phyloP scores from a whole-genome alignment of 495 filamentous ascomycete species.

The Neurospora sp. region DNA sequence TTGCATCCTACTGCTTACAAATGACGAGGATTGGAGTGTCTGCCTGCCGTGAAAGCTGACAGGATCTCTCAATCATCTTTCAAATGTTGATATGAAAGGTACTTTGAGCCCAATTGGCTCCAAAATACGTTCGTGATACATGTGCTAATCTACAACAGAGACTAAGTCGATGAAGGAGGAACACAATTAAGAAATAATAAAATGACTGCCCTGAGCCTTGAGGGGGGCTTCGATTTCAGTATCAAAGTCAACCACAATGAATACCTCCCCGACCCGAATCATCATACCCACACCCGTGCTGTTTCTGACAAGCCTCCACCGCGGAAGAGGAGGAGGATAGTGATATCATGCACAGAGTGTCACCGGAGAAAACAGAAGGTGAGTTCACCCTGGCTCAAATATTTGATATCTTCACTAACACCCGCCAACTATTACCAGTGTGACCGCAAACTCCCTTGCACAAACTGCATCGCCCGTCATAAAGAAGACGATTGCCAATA shows the following conservation, averaged over 20 bases:
- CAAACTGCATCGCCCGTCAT: slow-evolving; percentile 47
- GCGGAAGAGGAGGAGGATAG: slow-evolving; percentile 47
- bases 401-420: not conserved
- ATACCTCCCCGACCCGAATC: not conserved
- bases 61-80: too few relatives aligned
- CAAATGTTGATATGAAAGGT: not conserved
- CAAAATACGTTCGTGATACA: not conserved
- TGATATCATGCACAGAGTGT: slow-evolving; percentile 54
- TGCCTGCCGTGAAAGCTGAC: not conserved
- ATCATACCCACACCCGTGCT: not conserved
- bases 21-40: not conserved
- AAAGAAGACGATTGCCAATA: slow-evolving; percentile 40
- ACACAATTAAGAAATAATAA: not conserved
- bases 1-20: not conserved
- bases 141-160: not conserved
- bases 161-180: not conserved
- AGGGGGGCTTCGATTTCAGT: not conserved
- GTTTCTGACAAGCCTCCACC: slow-evolving; percentile 21
- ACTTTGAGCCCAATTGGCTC: not conserved
- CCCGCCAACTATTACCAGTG: too few relatives aligned
- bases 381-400: not conserved
- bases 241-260: not conserved
- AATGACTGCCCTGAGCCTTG: not conserved
- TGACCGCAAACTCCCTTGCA: slow-evolving; percentile 50
- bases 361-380: slow-evolving; percentile 57